Conservation (phyloP, 2,329 filamentous ascomycete species). For the Alternaria sp. region DNA sequence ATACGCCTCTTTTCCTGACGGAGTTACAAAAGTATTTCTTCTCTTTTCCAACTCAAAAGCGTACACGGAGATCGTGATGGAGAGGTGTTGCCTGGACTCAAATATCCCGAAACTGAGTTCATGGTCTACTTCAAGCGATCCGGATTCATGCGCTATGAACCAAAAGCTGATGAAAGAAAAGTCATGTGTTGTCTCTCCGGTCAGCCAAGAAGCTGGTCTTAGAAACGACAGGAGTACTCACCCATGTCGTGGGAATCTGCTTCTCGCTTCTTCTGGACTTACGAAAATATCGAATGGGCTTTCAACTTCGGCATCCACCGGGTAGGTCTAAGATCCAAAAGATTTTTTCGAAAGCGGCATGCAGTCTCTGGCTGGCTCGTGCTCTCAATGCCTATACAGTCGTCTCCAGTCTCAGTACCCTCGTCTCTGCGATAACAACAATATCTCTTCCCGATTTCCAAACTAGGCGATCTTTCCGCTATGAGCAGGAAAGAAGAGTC, state of each 20-base stretch:
- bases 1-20: background rate
- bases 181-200: background rate
- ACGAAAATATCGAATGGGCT: fast-evolving
- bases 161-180: background rate
- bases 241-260: background rate
- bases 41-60: background rate
- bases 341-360: background rate
- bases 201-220: background rate
- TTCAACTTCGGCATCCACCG: fast-evolving
- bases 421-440: background rate
- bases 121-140: background rate
- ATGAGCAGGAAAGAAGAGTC: background rate
- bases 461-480: fast-evolving
- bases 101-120: fast-evolving
- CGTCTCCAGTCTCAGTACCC: background rate
- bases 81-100: background rate
- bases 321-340: background rate
- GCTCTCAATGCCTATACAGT: background rate
- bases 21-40: fast-evolving
- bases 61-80: fast-evolving
- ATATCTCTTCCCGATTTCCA: background rate
- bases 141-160: background rate
- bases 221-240: fast-evolving
- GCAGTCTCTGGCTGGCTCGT: background rate
- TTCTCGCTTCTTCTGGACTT: background rate